phyloP scores from a whole-genome alignment of 2,329 filamentous ascomycete genomes.

The Sphaceloma murrayae region DNA sequence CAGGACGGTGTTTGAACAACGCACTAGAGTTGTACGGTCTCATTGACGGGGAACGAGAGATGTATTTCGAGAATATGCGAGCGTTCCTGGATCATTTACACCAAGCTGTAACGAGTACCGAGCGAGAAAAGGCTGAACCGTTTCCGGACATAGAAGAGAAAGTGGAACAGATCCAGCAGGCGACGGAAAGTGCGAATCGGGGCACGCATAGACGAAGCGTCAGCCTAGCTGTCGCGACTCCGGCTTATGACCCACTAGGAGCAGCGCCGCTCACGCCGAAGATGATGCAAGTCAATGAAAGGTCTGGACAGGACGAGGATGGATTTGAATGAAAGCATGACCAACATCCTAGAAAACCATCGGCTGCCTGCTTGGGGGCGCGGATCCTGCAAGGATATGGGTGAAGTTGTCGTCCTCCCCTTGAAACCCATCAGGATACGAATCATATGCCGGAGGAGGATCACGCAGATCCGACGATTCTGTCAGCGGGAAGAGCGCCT shows the following conservation, averaged over 20 bases:
- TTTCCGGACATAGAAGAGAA: constrained; percentile 21
- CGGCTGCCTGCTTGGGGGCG: no score
- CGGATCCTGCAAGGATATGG: background rate
- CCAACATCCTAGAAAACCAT: no score
- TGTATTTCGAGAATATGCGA: constrained; percentile 46
- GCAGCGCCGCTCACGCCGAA: constrained; percentile 21
- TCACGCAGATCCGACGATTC: no score
- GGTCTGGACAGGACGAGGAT: background rate
- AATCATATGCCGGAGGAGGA: no score
- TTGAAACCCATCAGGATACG: no score
- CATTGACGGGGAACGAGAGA: constrained; percentile 28
- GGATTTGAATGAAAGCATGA: constrained; percentile 10
- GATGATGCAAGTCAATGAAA: background rate
- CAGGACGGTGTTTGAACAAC: constrained; percentile 65
- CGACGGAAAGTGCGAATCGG: constrained; percentile 29
- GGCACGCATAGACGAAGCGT: constrained; percentile 35
- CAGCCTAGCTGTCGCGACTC: constrained; percentile 25
- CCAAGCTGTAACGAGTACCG: constrained; percentile 46
- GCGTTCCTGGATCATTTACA: constrained; percentile 59
- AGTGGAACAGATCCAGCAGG: constrained; percentile 27
- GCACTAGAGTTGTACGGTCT: constrained; percentile 48
- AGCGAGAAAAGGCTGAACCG: constrained; percentile 33
- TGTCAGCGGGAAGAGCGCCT: no score
- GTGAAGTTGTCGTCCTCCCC: no score
- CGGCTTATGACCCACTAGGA: constrained; percentile 27